These are phyloP conservation scores for Trebouxia sp. DNA, from an alignment of 139 green algal genomes.

Conservation along the genomic window DNA sequence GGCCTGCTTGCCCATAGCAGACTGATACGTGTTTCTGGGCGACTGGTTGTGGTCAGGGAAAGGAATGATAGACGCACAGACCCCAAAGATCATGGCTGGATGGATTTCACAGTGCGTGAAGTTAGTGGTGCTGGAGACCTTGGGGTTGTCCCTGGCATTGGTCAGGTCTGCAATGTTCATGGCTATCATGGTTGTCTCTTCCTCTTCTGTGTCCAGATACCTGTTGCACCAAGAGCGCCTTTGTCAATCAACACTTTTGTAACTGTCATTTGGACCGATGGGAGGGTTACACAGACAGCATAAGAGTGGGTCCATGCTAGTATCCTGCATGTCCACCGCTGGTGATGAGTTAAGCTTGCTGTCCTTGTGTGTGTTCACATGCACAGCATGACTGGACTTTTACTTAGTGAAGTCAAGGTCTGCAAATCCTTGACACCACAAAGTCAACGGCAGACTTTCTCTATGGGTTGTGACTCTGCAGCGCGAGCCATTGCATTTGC, in stretches of 20 bases:
- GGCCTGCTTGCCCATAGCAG: slow-evolving; percentile 90
- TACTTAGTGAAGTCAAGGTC: too few relatives aligned
- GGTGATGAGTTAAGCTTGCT: too few relatives aligned
- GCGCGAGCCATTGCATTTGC: too few relatives aligned
- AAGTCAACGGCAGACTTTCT: too few relatives aligned
- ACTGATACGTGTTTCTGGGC: slow-evolving; percentile 95
- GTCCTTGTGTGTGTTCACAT: too few relatives aligned
- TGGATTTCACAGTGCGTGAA: slow-evolving; percentile 99
- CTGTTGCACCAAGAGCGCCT: slow-evolving; percentile 30
- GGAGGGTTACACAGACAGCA: too few relatives aligned
- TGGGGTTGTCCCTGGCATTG: slow-evolving; percentile 3
- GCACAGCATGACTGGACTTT: too few relatives aligned
- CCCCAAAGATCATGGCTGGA: slow-evolving; percentile 97
- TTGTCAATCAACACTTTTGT: neutral
- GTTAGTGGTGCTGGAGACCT: slow-evolving; percentile 59
- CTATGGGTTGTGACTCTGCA: too few relatives aligned
- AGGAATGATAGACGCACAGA: slow-evolving; percentile 97
- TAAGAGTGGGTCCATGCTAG: too few relatives aligned
- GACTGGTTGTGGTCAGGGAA: slow-evolving; percentile 99
- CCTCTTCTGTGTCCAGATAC: slow-evolving; percentile 86
- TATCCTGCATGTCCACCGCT: too few relatives aligned
- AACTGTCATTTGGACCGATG: too few relatives aligned
- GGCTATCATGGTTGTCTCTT: slow-evolving; percentile 99
- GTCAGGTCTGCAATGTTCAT: slow-evolving; percentile 88
- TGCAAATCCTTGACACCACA: too few relatives aligned